Conservation (phyloP, 2,329 filamentous ascomycete genomes). For the Aspergillus ruber region DNA sequence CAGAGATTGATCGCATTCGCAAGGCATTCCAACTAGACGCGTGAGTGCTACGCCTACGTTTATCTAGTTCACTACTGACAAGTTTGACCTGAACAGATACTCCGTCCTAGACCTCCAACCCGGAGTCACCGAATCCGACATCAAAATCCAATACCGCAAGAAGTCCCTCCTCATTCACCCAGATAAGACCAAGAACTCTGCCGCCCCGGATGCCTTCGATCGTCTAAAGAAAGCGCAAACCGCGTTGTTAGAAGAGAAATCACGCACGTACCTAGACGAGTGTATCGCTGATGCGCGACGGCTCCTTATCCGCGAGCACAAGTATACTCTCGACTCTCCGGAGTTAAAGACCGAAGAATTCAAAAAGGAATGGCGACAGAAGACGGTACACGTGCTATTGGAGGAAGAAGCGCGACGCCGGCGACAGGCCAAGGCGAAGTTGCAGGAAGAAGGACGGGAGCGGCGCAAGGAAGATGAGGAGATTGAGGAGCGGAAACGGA, state of each 20-base stretch:
- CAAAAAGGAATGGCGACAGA: constrained; percentile 78
- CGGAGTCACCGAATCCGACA: constrained; percentile 90
- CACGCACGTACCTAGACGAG: constrained; percentile 80
- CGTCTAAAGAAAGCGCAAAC: constrained; percentile 91
- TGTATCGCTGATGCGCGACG: constrained; percentile 93
- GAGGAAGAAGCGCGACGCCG: constrained; percentile 83
- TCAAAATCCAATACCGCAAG: constrained; percentile 88
- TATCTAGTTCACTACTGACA: constrained; percentile 1
- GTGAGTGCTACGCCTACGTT: constrained; percentile 34
- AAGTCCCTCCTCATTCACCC: constrained; percentile 99
- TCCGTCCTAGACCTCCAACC: constrained; percentile 93
- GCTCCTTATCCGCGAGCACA: constrained; percentile 88
- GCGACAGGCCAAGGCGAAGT: constrained; percentile 82
- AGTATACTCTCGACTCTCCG: constrained; percentile 81
- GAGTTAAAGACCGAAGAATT: constrained; percentile 79
- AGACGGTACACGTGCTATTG: constrained; percentile 80
- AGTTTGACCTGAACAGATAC: constrained; percentile 47
- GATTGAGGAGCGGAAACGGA: constrained; percentile 69
- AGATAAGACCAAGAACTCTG: constrained; percentile 89
- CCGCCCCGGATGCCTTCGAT: constrained; percentile 91
- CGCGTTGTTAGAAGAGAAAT: constrained; percentile 88
- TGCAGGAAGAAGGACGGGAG: constrained; percentile 93
- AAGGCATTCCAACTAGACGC: constrained; percentile 78
- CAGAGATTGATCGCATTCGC: constrained; percentile 90
- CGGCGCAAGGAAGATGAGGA: constrained; percentile 82